A percentile compares a stretch with the other conserved stretches of the same genome.
Conservation (phyloP, 306 rosid genomes). For the Cicer yamashitae region DNA sequence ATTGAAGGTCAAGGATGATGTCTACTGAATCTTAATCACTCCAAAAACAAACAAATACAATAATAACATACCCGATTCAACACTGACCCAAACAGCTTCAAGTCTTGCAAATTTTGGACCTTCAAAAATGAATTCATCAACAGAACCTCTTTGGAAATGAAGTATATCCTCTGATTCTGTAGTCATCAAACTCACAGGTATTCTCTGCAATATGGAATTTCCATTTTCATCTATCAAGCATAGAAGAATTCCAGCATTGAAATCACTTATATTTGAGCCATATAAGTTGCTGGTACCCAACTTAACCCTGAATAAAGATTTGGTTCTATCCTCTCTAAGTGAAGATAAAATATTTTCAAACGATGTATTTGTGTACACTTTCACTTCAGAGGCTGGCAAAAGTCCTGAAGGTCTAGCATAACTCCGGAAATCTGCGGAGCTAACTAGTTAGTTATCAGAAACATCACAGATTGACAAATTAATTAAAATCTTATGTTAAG, state of each 20-base stretch:
- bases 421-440: constrained; percentile 63
- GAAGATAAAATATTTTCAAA: constrained; percentile 53
- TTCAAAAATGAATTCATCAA: constrained; percentile 72
- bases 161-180: constrained; percentile 52
- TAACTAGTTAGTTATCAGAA: not conserved
- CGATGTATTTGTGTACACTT: constrained; percentile 51
- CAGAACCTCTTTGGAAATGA: constrained; percentile 76
- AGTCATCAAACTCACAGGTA: constrained; percentile 60
- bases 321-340: constrained; percentile 50
- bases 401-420: constrained; percentile 72
- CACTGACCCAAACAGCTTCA: constrained; percentile 79
- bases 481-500: constrained; percentile 27
- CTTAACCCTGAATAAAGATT: constrained; percentile 62
- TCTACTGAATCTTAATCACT: constrained; percentile 18
- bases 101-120: constrained; percentile 72
- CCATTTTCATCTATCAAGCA: constrained; percentile 80
- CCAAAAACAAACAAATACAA: constrained; percentile 33
- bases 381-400: constrained; percentile 69
- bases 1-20: constrained; percentile 27
- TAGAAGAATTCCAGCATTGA: constrained; percentile 75
- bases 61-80: constrained; percentile 79
- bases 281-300: constrained; percentile 70
- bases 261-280: constrained; percentile 69
- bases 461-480: constrained; percentile 1
- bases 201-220: constrained; percentile 75